phyloP scores from a whole-genome alignment of 2,329 filamentous ascomycete species.

The Talaromyces marneffei region DNA sequence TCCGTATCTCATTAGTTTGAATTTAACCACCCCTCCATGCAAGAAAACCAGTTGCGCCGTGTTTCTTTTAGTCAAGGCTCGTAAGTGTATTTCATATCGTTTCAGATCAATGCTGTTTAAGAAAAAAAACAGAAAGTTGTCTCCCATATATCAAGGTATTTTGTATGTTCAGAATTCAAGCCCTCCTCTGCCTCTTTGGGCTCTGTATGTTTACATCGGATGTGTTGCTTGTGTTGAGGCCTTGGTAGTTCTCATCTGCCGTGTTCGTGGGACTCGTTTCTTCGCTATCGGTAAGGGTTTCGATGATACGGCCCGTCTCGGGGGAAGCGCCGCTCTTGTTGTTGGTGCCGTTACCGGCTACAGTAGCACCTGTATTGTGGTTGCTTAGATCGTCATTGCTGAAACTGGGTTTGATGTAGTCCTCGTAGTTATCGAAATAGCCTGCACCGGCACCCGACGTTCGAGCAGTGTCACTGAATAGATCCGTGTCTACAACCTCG shows the following conservation, averaged over 20 bases:
- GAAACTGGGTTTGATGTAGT: slow-evolving; percentile 17
- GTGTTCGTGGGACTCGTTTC: slow-evolving; percentile 36
- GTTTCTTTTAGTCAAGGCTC: not conserved
- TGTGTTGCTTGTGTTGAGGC: not conserved
- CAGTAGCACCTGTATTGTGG: slow-evolving; percentile 6
- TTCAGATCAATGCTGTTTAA: not conserved
- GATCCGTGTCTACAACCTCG: slow-evolving; percentile 25
- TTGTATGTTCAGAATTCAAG: not conserved
- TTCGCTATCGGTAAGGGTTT: slow-evolving; percentile 43
- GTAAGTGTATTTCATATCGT: not conserved
- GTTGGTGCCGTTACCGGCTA: slow-evolving; percentile 10
- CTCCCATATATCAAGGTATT: not conserved
- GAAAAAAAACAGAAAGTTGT: not conserved
- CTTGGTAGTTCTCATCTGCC: slow-evolving; percentile 25
- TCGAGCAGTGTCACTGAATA: slow-evolving; percentile 19
- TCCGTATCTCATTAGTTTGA: not conserved
- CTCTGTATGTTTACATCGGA: slow-evolving; percentile 5
- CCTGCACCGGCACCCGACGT: slow-evolving; percentile 18
- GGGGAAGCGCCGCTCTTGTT: slow-evolving; percentile 16
- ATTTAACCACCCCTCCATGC: not conserved
- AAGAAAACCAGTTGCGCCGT: not conserved
- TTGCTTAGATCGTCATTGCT: slow-evolving; percentile 17
- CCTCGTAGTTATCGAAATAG: slow-evolving; percentile 33
- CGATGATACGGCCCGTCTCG: slow-evolving; percentile 34
- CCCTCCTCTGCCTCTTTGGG: slow-evolving; percentile 8